phyloP scores from a whole-genome alignment of 495 filamentous ascomycete species.

The Tuber borchii region DNA sequence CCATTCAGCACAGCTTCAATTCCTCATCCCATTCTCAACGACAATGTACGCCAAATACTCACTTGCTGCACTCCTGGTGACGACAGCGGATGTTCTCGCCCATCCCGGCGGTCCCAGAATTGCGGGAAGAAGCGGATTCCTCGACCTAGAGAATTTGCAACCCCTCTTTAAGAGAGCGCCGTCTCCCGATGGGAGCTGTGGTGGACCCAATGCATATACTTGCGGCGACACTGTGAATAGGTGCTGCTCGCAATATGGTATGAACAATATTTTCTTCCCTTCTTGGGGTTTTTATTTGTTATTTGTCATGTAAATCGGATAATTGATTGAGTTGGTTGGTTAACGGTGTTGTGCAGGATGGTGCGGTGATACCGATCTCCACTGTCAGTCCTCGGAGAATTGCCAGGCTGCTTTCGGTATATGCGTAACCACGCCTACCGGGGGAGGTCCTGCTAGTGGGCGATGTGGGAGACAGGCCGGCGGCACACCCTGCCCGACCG shows the following conservation, averaged over 20 bases:
- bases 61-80: not conserved
- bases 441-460: constrained; percentile 9
- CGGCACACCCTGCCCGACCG: constrained; percentile 50
- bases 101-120: not conserved
- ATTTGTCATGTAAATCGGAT: not conserved
- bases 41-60: constrained; percentile 2
- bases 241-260: constrained; percentile 36
- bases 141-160: constrained; percentile 19
- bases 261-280: not conserved
- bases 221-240: constrained; percentile 15
- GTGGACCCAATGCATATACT: constrained; percentile 29
- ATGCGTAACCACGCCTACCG: constrained; percentile 8
- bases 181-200: constrained; percentile 21
- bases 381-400: constrained; percentile 20
- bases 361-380: constrained; percentile 20
- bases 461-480: constrained; percentile 19
- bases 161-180: constrained; percentile 22
- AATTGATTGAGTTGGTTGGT: not conserved
- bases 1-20: not conserved
- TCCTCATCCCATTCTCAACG: not conserved
- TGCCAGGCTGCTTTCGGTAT: constrained; percentile 19
- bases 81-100: not conserved
- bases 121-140: constrained; percentile 13
- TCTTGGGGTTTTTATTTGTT: not conserved
- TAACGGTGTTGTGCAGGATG: constrained; percentile 12